phyloP scores from a whole-genome alignment of 495 filamentous ascomycete genomes.

The Penicillium malachiteum region DNA sequence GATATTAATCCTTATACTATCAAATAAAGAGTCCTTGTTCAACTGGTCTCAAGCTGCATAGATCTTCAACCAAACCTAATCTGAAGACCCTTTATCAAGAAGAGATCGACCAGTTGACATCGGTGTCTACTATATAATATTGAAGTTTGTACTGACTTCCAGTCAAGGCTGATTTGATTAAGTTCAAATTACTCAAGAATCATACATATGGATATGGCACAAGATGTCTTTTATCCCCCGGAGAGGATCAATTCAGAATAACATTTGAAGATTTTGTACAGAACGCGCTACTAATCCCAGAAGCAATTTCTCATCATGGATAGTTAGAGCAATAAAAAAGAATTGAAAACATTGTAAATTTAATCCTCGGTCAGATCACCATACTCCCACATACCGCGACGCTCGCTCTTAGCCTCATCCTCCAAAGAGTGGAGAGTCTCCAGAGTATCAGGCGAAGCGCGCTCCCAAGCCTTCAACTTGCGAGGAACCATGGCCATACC shows the following conservation, averaged over 20 bases:
- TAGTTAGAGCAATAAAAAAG: background rate
- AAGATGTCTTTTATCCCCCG: background rate
- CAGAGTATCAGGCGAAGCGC: slow-evolving; percentile 67
- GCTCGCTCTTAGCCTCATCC: slow-evolving; percentile 69
- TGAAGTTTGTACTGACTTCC: too few species aligned
- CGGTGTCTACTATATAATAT: too few species aligned
- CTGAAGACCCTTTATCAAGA: too few species aligned
- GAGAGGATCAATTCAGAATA: background rate
- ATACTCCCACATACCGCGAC: slow-evolving; percentile 95
- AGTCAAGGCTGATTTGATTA: too few species aligned
- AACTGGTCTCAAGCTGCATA: too few species aligned
- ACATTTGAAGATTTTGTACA: slow-evolving; percentile 1
- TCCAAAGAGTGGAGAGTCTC: slow-evolving; percentile 63
- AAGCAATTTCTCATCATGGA: slow-evolving; percentile 4
- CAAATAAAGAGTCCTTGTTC: too few species aligned
- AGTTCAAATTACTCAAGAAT: background rate
- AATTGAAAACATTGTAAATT: background rate
- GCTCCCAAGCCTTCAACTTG: slow-evolving; percentile 89
- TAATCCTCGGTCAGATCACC: slow-evolving; percentile 91
- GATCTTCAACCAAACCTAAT: too few species aligned
- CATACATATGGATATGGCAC: background rate
- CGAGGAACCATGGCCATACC: slow-evolving; percentile 86
- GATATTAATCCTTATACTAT: too few species aligned
- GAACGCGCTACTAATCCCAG: slow-evolving; percentile 11
- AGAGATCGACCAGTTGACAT: too few species aligned